Conservation (phyloP, 768 basidiomycete species). For the Auricularia sp. region DNA sequence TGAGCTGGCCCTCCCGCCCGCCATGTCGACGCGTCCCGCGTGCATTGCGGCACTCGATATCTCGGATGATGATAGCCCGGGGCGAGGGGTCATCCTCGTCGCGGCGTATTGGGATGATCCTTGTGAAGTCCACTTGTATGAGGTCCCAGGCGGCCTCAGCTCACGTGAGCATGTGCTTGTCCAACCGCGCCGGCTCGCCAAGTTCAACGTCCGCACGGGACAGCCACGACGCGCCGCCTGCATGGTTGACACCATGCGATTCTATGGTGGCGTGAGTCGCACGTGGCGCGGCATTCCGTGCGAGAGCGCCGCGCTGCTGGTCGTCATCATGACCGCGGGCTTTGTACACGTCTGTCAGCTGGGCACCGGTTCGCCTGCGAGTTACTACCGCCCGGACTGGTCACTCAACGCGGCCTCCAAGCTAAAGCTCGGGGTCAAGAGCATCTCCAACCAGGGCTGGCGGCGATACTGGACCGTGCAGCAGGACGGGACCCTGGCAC, state of each 20-base stretch:
- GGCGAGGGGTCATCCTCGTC: not conserved
- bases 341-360: not conserved
- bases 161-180: not conserved
- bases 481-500: not conserved
- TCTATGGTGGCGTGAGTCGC: not conserved
- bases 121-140: not conserved
- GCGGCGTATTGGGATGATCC: not conserved
- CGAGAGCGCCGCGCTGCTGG: constrained; percentile 1
- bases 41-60: not conserved
- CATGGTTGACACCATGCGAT: not conserved
- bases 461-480: not conserved
- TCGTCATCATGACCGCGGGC: not conserved
- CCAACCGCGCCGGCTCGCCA: not conserved
- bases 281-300: not conserved
- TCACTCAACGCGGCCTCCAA: not conserved
- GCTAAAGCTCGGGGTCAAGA: not conserved
- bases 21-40: not conserved
- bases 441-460: not conserved
- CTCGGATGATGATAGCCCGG: not conserved
- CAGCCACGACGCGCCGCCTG: not conserved
- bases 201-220: not conserved
- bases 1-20: not conserved
- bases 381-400: not conserved
- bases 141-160: not conserved
- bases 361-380: not conserved